phyloP scores from a whole-genome alignment of 2,329 filamentous ascomycete species.

The Tolypocladium capitatum region DNA sequence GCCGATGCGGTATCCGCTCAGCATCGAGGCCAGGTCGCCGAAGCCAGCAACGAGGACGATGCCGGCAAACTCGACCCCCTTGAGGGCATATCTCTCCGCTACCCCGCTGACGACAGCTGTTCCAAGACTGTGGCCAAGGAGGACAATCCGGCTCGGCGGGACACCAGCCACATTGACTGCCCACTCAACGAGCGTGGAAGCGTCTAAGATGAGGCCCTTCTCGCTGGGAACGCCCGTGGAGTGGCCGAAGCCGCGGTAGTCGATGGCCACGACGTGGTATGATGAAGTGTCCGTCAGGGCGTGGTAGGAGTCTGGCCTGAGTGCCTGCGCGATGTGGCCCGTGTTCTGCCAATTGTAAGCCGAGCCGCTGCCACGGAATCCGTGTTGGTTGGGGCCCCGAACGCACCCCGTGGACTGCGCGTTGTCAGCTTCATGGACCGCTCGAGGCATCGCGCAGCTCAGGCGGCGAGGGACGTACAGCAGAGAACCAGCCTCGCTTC shows the following conservation, averaged over 20 bases:
- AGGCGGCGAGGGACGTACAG: constrained; percentile 28
- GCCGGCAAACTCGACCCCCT: constrained; percentile 59
- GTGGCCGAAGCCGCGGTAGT: constrained; percentile 79
- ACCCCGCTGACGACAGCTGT: constrained; percentile 71
- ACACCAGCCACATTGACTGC: constrained; percentile 52
- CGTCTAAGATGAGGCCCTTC: constrained; percentile 68
- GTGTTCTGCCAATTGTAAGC: constrained; percentile 48
- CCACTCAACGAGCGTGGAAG: constrained; percentile 59
- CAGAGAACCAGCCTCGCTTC: constrained; percentile 50
- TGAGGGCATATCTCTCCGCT: constrained; percentile 52
- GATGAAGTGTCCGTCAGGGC: constrained; percentile 58
- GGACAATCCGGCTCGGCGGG: constrained; percentile 57
- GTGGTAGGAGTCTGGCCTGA: constrained; percentile 66
- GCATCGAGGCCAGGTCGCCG: constrained; percentile 56
- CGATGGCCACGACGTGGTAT: constrained; percentile 74
- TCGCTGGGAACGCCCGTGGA: constrained; percentile 74
- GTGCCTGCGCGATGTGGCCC: constrained; percentile 68
- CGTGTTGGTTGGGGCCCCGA: not conserved
- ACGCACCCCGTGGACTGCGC: constrained; percentile 49
- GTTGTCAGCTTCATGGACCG: not conserved
- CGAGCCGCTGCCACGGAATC: not conserved
- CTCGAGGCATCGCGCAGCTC: not conserved
- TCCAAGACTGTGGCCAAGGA: constrained; percentile 79
- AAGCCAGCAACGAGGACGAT: constrained; percentile 72
- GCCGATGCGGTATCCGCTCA: constrained; percentile 66